Evolutionary conservation across 2,329 filamentous ascomycete genomes (phyloP).

Genomic region (Thielaviopsis populi): DNA sequence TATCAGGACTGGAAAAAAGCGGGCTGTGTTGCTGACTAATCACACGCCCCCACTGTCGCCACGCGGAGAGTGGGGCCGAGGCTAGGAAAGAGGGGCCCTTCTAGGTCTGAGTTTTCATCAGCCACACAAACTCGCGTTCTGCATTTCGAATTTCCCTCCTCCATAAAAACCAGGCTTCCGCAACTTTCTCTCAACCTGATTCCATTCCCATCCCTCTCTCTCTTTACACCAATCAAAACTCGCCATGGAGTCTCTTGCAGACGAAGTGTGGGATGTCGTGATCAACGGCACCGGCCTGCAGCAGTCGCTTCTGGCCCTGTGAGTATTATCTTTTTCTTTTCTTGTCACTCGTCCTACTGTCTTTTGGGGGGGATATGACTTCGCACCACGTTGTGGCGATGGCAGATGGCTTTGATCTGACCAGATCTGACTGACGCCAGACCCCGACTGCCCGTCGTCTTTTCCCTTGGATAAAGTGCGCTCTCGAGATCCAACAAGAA

Average conservation of each 20-base stretch:
- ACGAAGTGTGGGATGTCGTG: conserved; percentile 64
- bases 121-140: neutral
- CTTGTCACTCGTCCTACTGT: conserved; percentile 22
- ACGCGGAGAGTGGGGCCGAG: conserved; percentile 4
- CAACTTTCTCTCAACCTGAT: conserved; percentile 14
- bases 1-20: neutral
- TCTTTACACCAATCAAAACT: neutral
- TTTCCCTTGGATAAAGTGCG: conserved; percentile 43
- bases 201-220: conserved; percentile 17
- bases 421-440: conserved; percentile 50
- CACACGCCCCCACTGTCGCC: neutral
- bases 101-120: conserved; percentile 1
- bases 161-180: neutral
- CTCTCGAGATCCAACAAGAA: conserved; percentile 86
- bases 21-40: conserved; percentile 8
- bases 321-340: conserved; percentile 25
- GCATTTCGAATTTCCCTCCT: neutral
- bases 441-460: conserved; percentile 27
- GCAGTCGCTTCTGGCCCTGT: conserved; percentile 70
- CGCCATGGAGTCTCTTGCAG: conserved; percentile 58
- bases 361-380: conserved; percentile 21
- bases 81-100: conserved; percentile 4
- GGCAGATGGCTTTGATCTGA: conserved; percentile 11
- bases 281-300: conserved; percentile 65
- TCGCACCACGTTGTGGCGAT: conserved; percentile 19